phyloP scores from a whole-genome alignment of 352 stramenopile species.

The Pythium utonaiense region DNA sequence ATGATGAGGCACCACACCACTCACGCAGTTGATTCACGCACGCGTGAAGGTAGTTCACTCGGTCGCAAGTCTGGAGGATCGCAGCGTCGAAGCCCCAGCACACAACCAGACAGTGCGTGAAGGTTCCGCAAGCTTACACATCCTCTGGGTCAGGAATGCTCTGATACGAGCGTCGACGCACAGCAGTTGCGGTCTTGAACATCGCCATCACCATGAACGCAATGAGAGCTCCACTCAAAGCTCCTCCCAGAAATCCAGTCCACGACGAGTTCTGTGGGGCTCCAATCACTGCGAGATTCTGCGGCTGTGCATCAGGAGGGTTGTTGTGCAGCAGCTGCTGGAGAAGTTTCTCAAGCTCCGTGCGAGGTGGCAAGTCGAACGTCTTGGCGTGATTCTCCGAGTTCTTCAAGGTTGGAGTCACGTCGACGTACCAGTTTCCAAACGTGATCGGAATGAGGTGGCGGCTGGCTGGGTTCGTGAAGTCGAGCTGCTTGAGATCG shows the following conservation, averaged over 20 bases:
- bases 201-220: conserved; percentile 15
- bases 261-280: background rate
- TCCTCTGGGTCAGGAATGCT: conserved; percentile 15
- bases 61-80: no score
- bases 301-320: background rate
- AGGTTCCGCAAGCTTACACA: background rate
- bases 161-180: conserved; percentile 9
- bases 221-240: conserved; percentile 4
- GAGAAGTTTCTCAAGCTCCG: conserved; percentile 38
- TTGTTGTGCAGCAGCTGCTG: conserved; percentile 21
- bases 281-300: background rate
- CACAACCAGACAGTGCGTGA: no score
- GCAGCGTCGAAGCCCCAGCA: no score
- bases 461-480: conserved; percentile 34
- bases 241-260: conserved; percentile 15
- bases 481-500: conserved; percentile 58
- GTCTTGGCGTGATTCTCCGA: conserved; percentile 39
- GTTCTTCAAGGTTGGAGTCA: conserved; percentile 41
- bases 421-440: conserved; percentile 62
- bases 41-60: no score
- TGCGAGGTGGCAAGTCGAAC: conserved; percentile 56
- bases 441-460: conserved; percentile 55
- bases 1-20: no score
- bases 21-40: no score
- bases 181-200: conserved; percentile 9